These are phyloP conservation scores for Rhodotorula paludigena DNA, from an alignment of 768 basidiomycete species.

Conservation along the genomic window DNA sequence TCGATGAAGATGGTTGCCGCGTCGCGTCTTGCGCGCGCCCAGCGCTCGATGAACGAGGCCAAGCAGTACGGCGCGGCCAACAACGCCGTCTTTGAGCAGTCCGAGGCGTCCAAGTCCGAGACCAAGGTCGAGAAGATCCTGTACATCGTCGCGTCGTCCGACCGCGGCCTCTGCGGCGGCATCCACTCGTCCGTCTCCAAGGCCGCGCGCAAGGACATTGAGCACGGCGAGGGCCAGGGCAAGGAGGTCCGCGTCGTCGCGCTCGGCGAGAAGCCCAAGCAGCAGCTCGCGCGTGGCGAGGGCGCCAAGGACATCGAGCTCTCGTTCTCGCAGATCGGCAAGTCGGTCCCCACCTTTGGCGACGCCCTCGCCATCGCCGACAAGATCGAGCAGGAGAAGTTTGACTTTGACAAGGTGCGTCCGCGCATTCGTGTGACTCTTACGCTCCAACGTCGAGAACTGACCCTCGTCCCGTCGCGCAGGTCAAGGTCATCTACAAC, in stretches of 20 bases:
- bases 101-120: slow-evolving; percentile 56
- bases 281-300: slow-evolving; percentile 66
- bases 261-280: slow-evolving; percentile 96
- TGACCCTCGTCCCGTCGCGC: not conserved
- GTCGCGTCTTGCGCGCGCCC: slow-evolving; percentile 90
- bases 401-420: slow-evolving; percentile 71
- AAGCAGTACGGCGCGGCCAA: slow-evolving; percentile 73
- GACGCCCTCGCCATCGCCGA: slow-evolving; percentile 93
- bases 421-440: not conserved
- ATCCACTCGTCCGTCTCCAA: slow-evolving; percentile 97
- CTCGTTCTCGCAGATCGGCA: slow-evolving; percentile 96
- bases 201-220: slow-evolving; percentile 69
- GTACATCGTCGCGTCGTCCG: slow-evolving; percentile 90
- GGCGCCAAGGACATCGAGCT: slow-evolving; percentile 64
- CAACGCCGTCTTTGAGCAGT: slow-evolving; percentile 80
- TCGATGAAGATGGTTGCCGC: slow-evolving; percentile 90
- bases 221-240: slow-evolving; percentile 54
- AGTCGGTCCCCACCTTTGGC: slow-evolving; percentile 93
- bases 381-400: slow-evolving; percentile 75
- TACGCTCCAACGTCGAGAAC: not conserved
- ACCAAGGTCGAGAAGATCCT: slow-evolving; percentile 66
- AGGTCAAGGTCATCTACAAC: slow-evolving; percentile 53
- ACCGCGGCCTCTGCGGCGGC: slow-evolving; percentile 99
- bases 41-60: slow-evolving; percentile 83
- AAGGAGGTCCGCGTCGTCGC: slow-evolving; percentile 61